These are phyloP conservation scores for Periconia sp. DNA, from an alignment of 2,329 filamentous ascomycete species.

Conservation along the genomic window DNA sequence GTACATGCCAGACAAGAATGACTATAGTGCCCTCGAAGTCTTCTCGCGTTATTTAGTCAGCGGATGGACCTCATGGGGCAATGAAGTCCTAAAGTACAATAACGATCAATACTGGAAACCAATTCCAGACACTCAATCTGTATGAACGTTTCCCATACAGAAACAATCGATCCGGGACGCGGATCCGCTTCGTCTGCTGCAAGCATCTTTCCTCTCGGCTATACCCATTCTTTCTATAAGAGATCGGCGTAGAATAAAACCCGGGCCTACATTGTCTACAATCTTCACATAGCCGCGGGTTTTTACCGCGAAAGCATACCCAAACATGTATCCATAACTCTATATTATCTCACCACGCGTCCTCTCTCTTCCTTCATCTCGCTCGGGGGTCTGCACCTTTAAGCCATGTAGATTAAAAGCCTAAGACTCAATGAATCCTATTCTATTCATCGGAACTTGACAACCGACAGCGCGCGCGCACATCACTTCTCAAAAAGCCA, in stretches of 20 bases:
- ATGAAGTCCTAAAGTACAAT: constrained; percentile 73
- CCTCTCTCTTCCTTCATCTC: neutral
- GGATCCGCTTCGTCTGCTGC: neutral
- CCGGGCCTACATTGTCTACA: neutral
- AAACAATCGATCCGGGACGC: neutral
- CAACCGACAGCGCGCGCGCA: too few relatives aligned
- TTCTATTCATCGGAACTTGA: too few relatives aligned
- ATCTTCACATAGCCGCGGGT: neutral
- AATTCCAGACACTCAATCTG: neutral
- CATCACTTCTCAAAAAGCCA: too few relatives aligned
- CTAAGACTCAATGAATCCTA: too few relatives aligned
- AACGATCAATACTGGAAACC: constrained; percentile 54
- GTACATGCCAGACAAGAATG: constrained; percentile 48
- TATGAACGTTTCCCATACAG: neutral
- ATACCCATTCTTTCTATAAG: neutral
- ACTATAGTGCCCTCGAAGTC: constrained; percentile 68
- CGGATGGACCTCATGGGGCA: constrained; percentile 79
- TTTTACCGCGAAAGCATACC: neutral
- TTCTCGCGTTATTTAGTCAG: constrained; percentile 74
- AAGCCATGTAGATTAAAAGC: neutral
- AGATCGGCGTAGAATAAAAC: too few relatives aligned
- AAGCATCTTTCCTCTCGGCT: neutral
- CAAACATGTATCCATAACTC: neutral
- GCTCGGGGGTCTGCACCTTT: neutral
- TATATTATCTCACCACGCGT: neutral